Percentiles rank a stretch among this genome's conserved stretches.
Evolutionary conservation across 768 basidiomycete genomes (phyloP).

Genomic region (Calvatia gigantea): DNA sequence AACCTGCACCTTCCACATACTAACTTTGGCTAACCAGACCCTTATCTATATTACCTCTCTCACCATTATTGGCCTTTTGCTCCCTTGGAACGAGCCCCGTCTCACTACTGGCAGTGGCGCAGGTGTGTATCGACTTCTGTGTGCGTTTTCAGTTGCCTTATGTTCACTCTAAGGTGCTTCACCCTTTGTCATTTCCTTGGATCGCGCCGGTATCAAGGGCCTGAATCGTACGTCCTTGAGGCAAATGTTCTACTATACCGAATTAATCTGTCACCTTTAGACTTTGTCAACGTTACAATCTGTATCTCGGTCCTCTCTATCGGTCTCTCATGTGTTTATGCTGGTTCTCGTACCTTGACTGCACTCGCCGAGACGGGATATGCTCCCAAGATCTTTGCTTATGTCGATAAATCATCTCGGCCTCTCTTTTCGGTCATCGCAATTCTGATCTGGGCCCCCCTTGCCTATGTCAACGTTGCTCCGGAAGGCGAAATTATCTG

Average conservation of each 20-base stretch:
- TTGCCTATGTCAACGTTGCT: conserved; percentile 37
- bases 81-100: conserved; percentile 34
- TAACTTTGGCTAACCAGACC: conserved; percentile 23
- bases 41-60: conserved; percentile 42
- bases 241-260: background rate
- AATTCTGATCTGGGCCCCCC: conserved; percentile 33
- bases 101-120: conserved; percentile 36
- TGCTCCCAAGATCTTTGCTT: conserved; percentile 39
- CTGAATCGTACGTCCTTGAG: conserved; percentile 30
- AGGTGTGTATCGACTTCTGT: conserved; percentile 4
- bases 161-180: conserved; percentile 26
- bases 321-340: conserved; percentile 43
- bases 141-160: background rate
- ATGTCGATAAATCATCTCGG: conserved; percentile 45
- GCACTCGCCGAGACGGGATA: conserved; percentile 46
- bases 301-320: conserved; percentile 45
- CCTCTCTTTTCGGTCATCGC: conserved; percentile 38
- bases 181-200: conserved; percentile 42
- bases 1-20: background rate
- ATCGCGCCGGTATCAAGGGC: conserved; percentile 36
- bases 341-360: conserved; percentile 41
- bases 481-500: conserved; percentile 36
- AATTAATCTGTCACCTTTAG: conserved; percentile 9
- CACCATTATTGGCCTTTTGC: conserved; percentile 38
- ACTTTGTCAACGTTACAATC: conserved; percentile 41